Percentiles rank a stretch among this genome's conserved stretches.
phyloP scores from a whole-genome alignment of 2,329 filamentous ascomycete genomes.

The Penicillium hesseltinei region DNA sequence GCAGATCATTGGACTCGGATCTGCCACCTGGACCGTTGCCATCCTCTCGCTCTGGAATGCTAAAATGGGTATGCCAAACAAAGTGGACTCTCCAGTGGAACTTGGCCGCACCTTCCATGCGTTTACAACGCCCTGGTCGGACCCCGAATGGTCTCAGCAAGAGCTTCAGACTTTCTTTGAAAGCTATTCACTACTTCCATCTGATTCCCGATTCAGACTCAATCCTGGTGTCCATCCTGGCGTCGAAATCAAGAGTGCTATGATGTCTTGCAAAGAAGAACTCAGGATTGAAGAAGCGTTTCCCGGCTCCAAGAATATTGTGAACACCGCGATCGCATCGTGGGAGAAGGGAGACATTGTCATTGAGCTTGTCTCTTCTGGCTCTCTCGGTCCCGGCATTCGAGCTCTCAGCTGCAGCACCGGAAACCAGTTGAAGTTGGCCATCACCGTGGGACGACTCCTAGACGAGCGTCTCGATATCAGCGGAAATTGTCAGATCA shows the following conservation, averaged over 20 bases:
- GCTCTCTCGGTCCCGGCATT: constrained; percentile 35
- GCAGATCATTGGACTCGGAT: constrained; percentile 49
- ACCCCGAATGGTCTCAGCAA: constrained; percentile 51
- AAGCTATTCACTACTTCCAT: constrained; percentile 41
- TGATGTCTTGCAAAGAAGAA: constrained; percentile 40
- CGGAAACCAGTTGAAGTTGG: constrained; percentile 28
- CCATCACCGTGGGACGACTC: constrained; percentile 33
- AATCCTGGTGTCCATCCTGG: constrained; percentile 44
- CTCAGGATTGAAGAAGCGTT: constrained; percentile 46
- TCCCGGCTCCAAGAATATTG: constrained; percentile 37
- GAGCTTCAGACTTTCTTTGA: constrained; percentile 51
- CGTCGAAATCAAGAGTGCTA: constrained; percentile 44
- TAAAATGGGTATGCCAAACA: constrained; percentile 49
- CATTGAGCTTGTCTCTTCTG: constrained; percentile 36
- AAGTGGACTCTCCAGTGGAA: constrained; percentile 36
- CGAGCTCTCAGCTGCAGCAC: constrained; percentile 36
- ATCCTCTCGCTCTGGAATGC: constrained; percentile 50
- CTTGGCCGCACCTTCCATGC: constrained; percentile 43
- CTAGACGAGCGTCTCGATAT: constrained; percentile 34
- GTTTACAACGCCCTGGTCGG: constrained; percentile 44
- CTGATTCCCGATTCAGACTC: constrained; percentile 45
- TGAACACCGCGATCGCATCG: constrained; percentile 33
- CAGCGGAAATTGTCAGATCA: constrained; percentile 37
- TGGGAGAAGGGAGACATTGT: constrained; percentile 34
- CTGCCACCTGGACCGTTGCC: constrained; percentile 53